Base-by-base conservation (phyloP, 1,284 basidiomycete genomes). In the Blastosporella zonata region DNA sequence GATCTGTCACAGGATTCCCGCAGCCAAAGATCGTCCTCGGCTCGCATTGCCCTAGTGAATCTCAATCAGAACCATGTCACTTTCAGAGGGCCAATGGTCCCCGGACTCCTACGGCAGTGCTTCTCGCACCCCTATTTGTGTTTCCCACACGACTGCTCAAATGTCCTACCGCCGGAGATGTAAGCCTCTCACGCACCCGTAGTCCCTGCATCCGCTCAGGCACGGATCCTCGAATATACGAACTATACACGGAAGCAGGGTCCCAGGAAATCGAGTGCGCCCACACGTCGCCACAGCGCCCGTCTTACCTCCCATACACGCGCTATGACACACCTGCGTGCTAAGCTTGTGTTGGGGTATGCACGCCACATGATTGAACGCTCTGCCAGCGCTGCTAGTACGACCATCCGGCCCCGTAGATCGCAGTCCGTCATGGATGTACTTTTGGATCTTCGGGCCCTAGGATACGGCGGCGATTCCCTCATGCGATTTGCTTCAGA, bases 371-470 rank as follows among this genome's bases (percentile, higher is more conserved):
- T 57, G 22, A 59, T 62, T 46, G 53, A 44, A 21, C 25, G 54
- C 27, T 56, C 65, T 59, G 35, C 13, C 9, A 9, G 43, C 25
- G 54, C 56, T 44, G 9, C 25, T 9, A 27, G 25, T 27, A 54
- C 52, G 28, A 52, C 54, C 42, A 54, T 55, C 28, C 51, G 55
- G 47, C 56, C 55, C 49, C 56, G 57, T 39, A 56, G 52, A 13
- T 61, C 50, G 43, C 62, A 57, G 51, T 69, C 60, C 10, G 59
- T 68, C 46, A 74, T 70, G 70, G 70, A 71, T 52, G 55, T 70
- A 44, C 60, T 73, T 51, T 60, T 74, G 40, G 69, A 70, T 50
- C 59, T 69, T 28, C 62, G 63, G 57, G 60, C 46, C 18, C 23
- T 6, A 28, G 23, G 3, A 20, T 3, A 7, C 55, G 41, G 58